A percentile compares a stretch with the other conserved stretches of the same genome.
These are phyloP conservation scores for Candida smagusa DNA, from an alignment of 1,139 yeast genomes.

Conservation along the genomic window DNA sequence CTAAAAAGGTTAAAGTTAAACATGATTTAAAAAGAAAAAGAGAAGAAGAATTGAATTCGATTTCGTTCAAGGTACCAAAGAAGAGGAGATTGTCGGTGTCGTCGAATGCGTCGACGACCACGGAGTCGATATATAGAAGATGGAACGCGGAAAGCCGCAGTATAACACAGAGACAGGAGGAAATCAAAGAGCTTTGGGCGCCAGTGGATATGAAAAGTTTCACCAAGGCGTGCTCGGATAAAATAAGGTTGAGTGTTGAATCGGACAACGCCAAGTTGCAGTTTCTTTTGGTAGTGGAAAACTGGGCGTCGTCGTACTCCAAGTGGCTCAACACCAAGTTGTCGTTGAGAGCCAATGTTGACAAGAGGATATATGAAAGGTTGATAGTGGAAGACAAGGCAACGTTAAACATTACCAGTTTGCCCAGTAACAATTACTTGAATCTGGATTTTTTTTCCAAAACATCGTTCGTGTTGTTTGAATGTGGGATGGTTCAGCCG, in stretches of 20 bases:
- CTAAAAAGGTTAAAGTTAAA: slow-evolving; percentile 19
- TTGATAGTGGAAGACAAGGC: slow-evolving; percentile 21
- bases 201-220: slow-evolving; percentile 33
- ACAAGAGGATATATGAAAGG: slow-evolving; percentile 27
- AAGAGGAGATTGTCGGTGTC: slow-evolving; percentile 21
- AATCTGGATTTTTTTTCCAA: slow-evolving; percentile 35
- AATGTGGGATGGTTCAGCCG: slow-evolving; percentile 38
- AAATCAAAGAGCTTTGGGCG: slow-evolving; percentile 38
- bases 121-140: slow-evolving; percentile 13
- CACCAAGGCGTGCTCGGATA: slow-evolving; percentile 19
- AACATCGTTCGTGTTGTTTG: slow-evolving; percentile 41
- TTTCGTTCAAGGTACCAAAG: slow-evolving; percentile 24
- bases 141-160: slow-evolving; percentile 5
- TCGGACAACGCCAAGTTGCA: slow-evolving; percentile 20
- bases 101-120: slow-evolving; percentile 11
- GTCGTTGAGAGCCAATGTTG: slow-evolving; percentile 25
- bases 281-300: slow-evolving; percentile 41
- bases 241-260: slow-evolving; percentile 21
- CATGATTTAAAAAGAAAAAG: slow-evolving; percentile 27
- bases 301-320: slow-evolving; percentile 40
- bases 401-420: slow-evolving; percentile 27
- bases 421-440: slow-evolving; percentile 36
- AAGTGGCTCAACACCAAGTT: slow-evolving; percentile 48
- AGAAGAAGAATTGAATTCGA: slow-evolving; percentile 42
- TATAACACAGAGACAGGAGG: slow-evolving; percentile 27